These are phyloP conservation scores for Epichloe amarillans DNA, from an alignment of 2,329 filamentous ascomycete genomes.

Conservation along the genomic window DNA sequence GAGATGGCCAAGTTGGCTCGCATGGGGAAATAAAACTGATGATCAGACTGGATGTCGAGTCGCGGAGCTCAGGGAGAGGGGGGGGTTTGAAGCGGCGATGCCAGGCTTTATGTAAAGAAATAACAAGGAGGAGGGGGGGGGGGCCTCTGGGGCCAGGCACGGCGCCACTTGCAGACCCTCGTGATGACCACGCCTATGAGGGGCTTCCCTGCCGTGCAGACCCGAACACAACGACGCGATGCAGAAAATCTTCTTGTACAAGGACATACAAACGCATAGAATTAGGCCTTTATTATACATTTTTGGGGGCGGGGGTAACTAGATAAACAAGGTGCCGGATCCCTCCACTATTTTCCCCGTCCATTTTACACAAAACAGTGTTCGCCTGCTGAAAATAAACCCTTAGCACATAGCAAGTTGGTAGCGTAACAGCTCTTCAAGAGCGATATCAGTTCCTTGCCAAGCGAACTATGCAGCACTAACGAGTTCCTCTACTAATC, in stretches of 20 bases:
- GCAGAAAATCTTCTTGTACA: background rate
- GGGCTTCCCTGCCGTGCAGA: background rate
- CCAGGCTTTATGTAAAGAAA: background rate
- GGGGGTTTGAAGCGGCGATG: background rate
- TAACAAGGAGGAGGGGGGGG: background rate
- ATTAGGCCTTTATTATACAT: background rate
- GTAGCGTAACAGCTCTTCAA: background rate
- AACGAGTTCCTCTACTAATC: background rate
- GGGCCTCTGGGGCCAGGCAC: constrained; percentile 2
- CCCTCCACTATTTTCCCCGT: background rate
- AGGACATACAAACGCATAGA: background rate
- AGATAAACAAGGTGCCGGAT: background rate
- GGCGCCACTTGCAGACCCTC: constrained; percentile 5
- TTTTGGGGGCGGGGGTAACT: background rate
- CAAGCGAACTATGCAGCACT: background rate
- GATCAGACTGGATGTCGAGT: background rate
- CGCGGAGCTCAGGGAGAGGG: background rate
- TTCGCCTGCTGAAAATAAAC: background rate
- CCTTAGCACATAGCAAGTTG: background rate
- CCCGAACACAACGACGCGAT: too few species aligned
- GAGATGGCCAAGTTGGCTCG: background rate
- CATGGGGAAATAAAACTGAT: background rate
- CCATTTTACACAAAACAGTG: background rate
- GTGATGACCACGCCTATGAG: constrained; percentile 1
- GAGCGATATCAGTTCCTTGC: background rate